Base-by-base conservation (phyloP, 805 yeast species). In the Pichia cephalocereana region DNA sequence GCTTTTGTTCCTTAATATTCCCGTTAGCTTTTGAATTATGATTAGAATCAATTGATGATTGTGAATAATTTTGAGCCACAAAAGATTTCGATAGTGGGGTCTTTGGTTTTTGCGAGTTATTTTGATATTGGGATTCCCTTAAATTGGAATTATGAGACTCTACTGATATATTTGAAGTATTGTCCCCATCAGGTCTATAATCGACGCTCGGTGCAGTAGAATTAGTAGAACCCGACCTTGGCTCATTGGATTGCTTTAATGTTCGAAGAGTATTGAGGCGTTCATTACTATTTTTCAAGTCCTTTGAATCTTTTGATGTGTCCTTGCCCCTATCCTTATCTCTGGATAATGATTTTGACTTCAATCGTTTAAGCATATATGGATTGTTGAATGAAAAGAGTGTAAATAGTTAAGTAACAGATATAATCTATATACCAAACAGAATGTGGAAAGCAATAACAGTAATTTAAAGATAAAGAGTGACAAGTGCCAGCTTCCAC, bases 321-420 rank as follows among this genome's bases (percentile, higher is more conserved):
- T 23, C 26, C 5, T 23, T 23, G 6, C 26, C 26, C 26, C 26
- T 23, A 4, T 30, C 30, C 36, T 40, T 38, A 26, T 38, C 23
- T 31, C 40, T 38, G 9, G 42, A 23, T 32, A n/a, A 11, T 17
- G 38, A 19, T 30, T 27, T 46, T 15, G 49, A 38, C 28, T 43
- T 46, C 12, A 46, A 37, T 17, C 41, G 27, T n/a, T 43, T 46
- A 2, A 46, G 37, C 49, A 46, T 46, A 8, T 34, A 19, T n/a
- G 8, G 37, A 8, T 8, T 41, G 43, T 27, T 39, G 5, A 23
- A 26, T 4, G 8, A 39, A 26, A 39, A 19, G 11, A 23, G 26
- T 23, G 26, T 23, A 23, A 23, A 23, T 23, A 23, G 26, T 23
- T 23, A 23, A 23, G 5, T 5, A 23, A 23, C 26, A 3, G 26